phyloP scores from a whole-genome alignment of 331 rosid genomes.

The Telfairia occidentalis region DNA sequence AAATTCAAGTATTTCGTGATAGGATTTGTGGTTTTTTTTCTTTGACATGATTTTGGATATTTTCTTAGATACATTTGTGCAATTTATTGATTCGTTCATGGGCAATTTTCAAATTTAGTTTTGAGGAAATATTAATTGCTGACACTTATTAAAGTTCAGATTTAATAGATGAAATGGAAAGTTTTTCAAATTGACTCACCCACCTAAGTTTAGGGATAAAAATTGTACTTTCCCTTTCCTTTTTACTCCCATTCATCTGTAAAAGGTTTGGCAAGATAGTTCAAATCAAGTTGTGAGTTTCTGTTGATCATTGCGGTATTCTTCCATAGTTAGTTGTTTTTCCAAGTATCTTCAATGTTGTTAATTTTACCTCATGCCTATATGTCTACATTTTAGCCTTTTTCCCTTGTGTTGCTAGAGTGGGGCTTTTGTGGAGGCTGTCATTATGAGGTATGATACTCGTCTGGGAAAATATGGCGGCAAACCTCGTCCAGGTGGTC shows the following conservation, averaged over 20 bases:
- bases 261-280: background rate
- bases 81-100: background rate
- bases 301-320: background rate
- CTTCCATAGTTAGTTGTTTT: background rate
- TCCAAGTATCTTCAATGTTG: background rate
- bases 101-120: background rate
- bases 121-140: too few relatives aligned
- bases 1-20: background rate
- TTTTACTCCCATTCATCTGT: background rate
- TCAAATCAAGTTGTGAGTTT: background rate
- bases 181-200: background rate
- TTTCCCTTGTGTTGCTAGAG: conserved; percentile 22
- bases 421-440: conserved; percentile 80
- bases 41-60: background rate
- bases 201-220: too few relatives aligned
- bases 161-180: too few relatives aligned
- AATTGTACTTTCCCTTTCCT: background rate
- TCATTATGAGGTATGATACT: conserved; percentile 74
- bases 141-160: too few relatives aligned
- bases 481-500: conserved; percentile 72
- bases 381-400: background rate
- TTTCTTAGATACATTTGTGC: background rate
- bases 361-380: background rate
- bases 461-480: conserved; percentile 72
- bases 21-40: background rate